phyloP scores from a whole-genome alignment of 2,329 filamentous ascomycete genomes.

The Paramyrothecium sp. region DNA sequence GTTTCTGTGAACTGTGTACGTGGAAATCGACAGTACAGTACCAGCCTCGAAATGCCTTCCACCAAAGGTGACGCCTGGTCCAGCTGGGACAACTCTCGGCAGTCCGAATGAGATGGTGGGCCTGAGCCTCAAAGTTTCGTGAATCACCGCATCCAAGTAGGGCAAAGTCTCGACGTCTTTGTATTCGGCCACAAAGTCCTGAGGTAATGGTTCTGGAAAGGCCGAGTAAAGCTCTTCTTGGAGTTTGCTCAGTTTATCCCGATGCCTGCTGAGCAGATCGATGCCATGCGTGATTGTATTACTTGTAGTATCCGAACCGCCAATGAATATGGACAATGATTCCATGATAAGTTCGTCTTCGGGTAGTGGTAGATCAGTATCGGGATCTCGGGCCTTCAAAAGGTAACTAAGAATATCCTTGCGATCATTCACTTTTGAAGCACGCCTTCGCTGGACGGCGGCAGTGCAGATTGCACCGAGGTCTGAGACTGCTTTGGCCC shows the following conservation, averaged over 20 bases:
- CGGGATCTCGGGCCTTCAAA: neutral
- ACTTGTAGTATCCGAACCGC: neutral
- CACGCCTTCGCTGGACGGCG: neutral
- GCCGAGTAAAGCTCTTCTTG: neutral
- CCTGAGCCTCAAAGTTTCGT: constrained; percentile 4
- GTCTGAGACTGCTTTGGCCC: neutral
- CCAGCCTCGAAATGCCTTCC: constrained; percentile 1
- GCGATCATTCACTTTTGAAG: neutral
- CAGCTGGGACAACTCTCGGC: constrained; percentile 1
- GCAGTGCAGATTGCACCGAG: neutral
- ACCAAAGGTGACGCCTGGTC: constrained; percentile 2
- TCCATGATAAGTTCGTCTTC: constrained; percentile 1
- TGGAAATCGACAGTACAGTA: constrained; percentile 3
- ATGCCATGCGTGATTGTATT: constrained; percentile 1
- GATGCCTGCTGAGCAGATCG: neutral
- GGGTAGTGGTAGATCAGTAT: neutral
- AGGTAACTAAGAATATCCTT: constrained; percentile 1
- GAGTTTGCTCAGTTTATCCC: neutral
- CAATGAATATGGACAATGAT: neutral
- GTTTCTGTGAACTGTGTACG: constrained; percentile 2
- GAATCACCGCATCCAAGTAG: constrained; percentile 2
- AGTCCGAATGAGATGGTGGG: constrained; percentile 5
- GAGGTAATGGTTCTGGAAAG: neutral
- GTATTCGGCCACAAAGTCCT: constrained; percentile 1
- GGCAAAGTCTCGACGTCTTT: neutral